Conservation (phyloP, 192 early-diverging fungal species). For the Funneliformis geosporum region DNA sequence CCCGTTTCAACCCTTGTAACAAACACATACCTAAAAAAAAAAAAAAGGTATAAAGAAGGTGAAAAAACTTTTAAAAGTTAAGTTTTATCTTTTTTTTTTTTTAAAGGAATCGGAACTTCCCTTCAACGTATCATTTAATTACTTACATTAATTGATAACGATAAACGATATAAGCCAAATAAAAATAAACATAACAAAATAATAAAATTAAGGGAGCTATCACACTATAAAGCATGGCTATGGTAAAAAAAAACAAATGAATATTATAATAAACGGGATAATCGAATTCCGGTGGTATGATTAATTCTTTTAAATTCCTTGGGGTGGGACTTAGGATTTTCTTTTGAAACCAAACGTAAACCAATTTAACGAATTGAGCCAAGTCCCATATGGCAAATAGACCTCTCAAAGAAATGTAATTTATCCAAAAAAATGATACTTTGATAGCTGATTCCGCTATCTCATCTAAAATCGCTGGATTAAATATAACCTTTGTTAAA, state of each 20-base stretch:
- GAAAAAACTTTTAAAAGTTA: background rate
- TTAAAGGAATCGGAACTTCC: too few relatives aligned
- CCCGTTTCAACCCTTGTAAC: slow-evolving; percentile 69
- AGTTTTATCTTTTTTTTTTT: too few relatives aligned
- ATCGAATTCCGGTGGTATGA: slow-evolving; percentile 71
- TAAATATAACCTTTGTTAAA: slow-evolving; percentile 38
- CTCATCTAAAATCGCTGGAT: slow-evolving; percentile 44
- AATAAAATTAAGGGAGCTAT: slow-evolving; percentile 68
- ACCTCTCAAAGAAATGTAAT: slow-evolving; percentile 69
- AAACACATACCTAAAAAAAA: slow-evolving; percentile 62
- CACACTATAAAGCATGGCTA: slow-evolving; percentile 70
- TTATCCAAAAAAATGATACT: slow-evolving; percentile 72
- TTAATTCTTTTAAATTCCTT: slow-evolving; percentile 66
- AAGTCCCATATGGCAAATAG: slow-evolving; percentile 68
- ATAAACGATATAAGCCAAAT: slow-evolving; percentile 69
- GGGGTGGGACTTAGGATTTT: slow-evolving; percentile 64
- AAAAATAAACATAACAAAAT: slow-evolving; percentile 64
- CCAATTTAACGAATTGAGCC: slow-evolving; percentile 64
- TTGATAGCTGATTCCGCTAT: slow-evolving; percentile 42
- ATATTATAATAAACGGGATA: slow-evolving; percentile 68
- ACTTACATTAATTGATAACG: slow-evolving; percentile 71
- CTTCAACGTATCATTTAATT: too few relatives aligned
- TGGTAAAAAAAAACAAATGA: slow-evolving; percentile 71
- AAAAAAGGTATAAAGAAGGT: background rate
- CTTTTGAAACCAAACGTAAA: slow-evolving; percentile 55